Base-by-base conservation (phyloP, 176 grass and related monocot genomes). In the Aegilops bicornis region DNA sequence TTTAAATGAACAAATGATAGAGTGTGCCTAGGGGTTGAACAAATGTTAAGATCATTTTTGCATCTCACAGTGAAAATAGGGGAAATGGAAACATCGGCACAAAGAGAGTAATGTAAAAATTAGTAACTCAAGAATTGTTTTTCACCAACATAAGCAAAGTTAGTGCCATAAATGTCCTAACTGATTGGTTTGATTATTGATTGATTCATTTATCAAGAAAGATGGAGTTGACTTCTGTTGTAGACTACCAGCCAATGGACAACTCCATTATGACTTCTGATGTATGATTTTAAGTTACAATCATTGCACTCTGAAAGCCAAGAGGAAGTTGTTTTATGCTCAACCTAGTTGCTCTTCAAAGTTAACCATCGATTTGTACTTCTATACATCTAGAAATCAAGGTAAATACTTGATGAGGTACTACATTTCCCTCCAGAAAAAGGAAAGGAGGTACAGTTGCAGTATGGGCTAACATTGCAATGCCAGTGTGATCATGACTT, bases 81-180 rank as follows among this genome's bases (percentile, higher is more conserved):
- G 4, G 4, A 19, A 45, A 54, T 75, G 9, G 52, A 82, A 82
- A 22, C 13, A 71, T 56, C 66, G 39, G 80, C 66, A 71, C 67
- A 82, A 82, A 58, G 20, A 39, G 54, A 9, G 6, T 20, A 20
- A 56, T 6, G 0, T 7, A 56, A 54, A 81, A 82, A 27, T 20
- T 37, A 50, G 17, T 37, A 79, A 27, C 58, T 63, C 13, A 3
- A 42, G 31, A 35, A 79, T n/a, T n/a, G 6, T 15, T 36, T 15
- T 79, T 61, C 22, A 79, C 58, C 39, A 79, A 79, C 9, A 64
- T 42, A 39, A 40, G 77, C 7, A 63, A 63, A 40, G 12, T 64
- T 79, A 79, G 12, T 39, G 56, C 4, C 77, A 79, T 62, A 17
- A 79, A 79, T n/a, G 35, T 79, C 35, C 33, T 63, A 64, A 63